Conservation (phyloP, 257 asterid genomes). For the Ehretia macrophylla region DNA sequence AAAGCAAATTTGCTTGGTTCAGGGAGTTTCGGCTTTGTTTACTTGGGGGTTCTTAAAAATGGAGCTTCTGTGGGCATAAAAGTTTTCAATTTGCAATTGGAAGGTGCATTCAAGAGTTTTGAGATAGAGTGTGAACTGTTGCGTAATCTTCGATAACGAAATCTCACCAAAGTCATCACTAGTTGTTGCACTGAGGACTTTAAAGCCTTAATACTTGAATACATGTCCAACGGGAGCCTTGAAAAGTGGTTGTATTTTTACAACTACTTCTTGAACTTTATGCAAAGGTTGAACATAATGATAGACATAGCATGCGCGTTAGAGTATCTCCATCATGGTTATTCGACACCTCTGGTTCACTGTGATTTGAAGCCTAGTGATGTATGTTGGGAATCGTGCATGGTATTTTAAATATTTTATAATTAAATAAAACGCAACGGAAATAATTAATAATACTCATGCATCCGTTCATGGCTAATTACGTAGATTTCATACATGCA, state of each 20-base stretch:
- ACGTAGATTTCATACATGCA: no score
- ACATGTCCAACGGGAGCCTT: not conserved
- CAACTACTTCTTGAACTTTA: not conserved
- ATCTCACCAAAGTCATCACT: not conserved
- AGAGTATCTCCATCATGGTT: not conserved
- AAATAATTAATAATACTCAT: no score
- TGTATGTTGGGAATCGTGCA: no score
- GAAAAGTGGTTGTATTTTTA: not conserved
- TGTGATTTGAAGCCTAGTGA: not conserved
- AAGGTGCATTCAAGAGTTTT: not conserved
- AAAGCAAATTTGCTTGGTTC: not conserved
- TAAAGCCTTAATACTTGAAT: not conserved
- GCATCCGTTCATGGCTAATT: no score
- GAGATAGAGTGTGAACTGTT: not conserved
- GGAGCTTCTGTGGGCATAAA: not conserved
- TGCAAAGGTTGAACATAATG: not conserved
- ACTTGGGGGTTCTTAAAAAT: not conserved
- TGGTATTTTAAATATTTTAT: no score
- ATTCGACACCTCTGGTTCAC: not conserved
- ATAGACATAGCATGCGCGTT: not conserved
- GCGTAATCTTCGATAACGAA: not conserved
- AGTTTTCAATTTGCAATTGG: not conserved
- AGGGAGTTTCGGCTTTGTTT: not conserved
- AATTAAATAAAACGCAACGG: no score
- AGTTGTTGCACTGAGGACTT: slow-evolving; percentile 1